Percentiles rank a stretch among this genome's conserved stretches.
These are phyloP conservation scores for Quercus rubra DNA, from an alignment of 306 rosid species.

Conservation along the genomic window DNA sequence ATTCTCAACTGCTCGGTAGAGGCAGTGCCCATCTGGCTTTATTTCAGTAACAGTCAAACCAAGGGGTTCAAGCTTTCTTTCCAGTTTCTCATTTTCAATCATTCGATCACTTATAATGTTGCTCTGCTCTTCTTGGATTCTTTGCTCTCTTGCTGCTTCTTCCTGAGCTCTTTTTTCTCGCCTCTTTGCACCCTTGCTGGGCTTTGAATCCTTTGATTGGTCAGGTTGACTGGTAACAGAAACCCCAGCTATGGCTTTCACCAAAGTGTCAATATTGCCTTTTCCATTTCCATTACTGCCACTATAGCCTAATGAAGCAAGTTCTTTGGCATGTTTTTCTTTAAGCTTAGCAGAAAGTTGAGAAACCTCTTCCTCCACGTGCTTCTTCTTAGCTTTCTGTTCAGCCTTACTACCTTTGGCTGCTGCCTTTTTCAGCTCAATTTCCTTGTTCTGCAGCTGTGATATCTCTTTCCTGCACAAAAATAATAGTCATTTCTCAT, in stretches of 20 bases:
- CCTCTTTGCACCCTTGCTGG: constrained; percentile 69
- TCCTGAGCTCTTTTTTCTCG: constrained; percentile 72
- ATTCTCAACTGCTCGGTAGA: constrained; percentile 83
- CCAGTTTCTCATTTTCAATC: constrained; percentile 74
- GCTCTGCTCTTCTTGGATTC: constrained; percentile 82
- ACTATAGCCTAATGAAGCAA: constrained; percentile 67
- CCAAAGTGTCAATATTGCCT: constrained; percentile 60
- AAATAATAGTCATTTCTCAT: not conserved
- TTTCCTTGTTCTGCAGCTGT: constrained; percentile 75
- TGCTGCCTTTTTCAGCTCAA: constrained; percentile 73
- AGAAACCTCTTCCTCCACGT: constrained; percentile 90
- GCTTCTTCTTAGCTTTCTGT: constrained; percentile 87
- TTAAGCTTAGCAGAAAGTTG: constrained; percentile 68
- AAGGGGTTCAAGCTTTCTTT: constrained; percentile 72
- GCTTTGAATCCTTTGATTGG: constrained; percentile 47
- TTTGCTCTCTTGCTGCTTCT: constrained; percentile 87
- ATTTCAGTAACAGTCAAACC: constrained; percentile 69
- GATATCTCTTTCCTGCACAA: constrained; percentile 76
- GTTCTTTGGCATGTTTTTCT: constrained; percentile 66
- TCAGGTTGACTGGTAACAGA: constrained; percentile 62
- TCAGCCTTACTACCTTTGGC: constrained; percentile 97
- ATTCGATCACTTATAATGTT: constrained; percentile 64
- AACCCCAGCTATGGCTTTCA: constrained; percentile 88
- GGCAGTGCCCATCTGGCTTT: constrained; percentile 97
- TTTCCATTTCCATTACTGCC: constrained; percentile 49